Base-by-base conservation (phyloP, 2,329 filamentous ascomycete genomes). In the Fusarium sp. region DNA sequence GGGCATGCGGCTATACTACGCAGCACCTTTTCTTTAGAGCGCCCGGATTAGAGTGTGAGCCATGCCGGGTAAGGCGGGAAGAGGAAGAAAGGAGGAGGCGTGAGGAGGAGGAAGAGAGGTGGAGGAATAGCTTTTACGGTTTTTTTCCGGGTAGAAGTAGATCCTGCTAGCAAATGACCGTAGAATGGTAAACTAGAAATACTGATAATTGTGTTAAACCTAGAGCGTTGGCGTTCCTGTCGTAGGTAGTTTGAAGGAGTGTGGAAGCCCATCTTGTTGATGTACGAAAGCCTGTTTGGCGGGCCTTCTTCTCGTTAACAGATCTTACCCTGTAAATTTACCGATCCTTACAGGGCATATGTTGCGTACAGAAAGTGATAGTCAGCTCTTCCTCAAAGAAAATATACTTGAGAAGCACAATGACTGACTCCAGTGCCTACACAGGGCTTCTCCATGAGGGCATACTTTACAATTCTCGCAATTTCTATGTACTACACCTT, bases 331-430 rank as follows among this genome's bases (percentile, higher is more conserved):
- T 38, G 34, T 38, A 12, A 10, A 6, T 38, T 7, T 3, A 1
- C 10, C 10, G 4, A 5, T 4, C 2, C 4, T 4, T 0, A 11
- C 1, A 4, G 3, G 34, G 0, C 10, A n/a, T 6, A 1, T 11
- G 6, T 6, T 38, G 0, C 10, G 32, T 11, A 18, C 5, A 10
- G 9, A 10, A 29, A 29, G 1, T 29, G 27, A 11, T 29, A 29
- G 27, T 10, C 27, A 29, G 11, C 4, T 1, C 12, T 12, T 29
- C 1, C 27, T 38, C 0, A n/a, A 6, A 0, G 4, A 11, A 38
- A 0, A 38, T n/a, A 18, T n/a, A 6, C 34, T n/a, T n/a, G 6
- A 6, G 2, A 38, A n/a, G 3, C 18, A n/a, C n/a, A 3, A n/a
- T n/a, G 24, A 25, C 24, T 4, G 16, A 11, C 34, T n/a, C 9